Evolutionary conservation across 345 rosid species (phyloP).

Genomic region (Eutrema yunnanense): DNA sequence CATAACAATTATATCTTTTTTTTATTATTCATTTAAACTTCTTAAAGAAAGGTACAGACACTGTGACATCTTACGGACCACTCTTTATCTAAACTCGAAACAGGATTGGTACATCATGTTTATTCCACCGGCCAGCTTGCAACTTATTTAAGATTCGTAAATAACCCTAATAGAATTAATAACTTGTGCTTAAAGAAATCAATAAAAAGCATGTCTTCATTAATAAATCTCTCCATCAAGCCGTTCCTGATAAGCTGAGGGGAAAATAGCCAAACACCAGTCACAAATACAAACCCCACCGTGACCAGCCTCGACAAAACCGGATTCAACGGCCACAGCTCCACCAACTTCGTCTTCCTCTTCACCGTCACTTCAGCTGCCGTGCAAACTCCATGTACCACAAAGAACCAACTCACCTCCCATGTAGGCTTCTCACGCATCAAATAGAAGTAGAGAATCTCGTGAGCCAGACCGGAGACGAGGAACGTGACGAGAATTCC

Average conservation of each 20-base stretch:
- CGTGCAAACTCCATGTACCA: constrained; percentile 28
- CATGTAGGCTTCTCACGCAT: constrained; percentile 26
- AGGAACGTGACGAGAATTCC: constrained; percentile 3
- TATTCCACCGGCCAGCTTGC: too few species aligned
- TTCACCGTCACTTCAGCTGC: constrained; percentile 18
- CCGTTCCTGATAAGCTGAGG: constrained; percentile 19
- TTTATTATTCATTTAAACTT: too few species aligned
- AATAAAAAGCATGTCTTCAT: too few species aligned
- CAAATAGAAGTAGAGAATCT: constrained; percentile 8
- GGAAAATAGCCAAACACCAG: constrained; percentile 32
- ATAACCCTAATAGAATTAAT: too few species aligned
- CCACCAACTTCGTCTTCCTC: neutral
- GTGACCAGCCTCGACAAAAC: neutral
- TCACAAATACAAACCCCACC: constrained; percentile 25
- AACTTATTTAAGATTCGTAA: too few species aligned
- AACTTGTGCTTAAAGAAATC: too few species aligned
- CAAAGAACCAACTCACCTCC: constrained; percentile 32
- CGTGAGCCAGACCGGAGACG: constrained; percentile 31
- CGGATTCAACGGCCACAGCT: constrained; percentile 8
- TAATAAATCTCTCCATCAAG: neutral
- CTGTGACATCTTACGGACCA: too few species aligned
- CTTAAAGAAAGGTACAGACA: too few species aligned
- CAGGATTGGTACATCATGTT: too few species aligned
- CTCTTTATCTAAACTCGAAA: too few species aligned
- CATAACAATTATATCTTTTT: too few species aligned